Conservation (phyloP, 225 moss, liverwort and hornwort species). For the Lunularia cruciata region DNA sequence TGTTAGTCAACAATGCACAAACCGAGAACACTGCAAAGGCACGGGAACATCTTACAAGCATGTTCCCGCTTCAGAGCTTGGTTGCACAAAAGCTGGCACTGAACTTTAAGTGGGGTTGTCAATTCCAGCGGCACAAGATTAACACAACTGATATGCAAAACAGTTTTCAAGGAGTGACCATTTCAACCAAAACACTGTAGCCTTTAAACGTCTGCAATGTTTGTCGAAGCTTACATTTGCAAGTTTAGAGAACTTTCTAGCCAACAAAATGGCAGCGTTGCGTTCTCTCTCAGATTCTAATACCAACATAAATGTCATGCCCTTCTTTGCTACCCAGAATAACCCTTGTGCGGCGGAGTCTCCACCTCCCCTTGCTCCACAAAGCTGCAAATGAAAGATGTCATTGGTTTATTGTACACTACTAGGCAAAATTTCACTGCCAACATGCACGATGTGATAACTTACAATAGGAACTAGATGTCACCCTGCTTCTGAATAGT, state of each 20-base stretch:
- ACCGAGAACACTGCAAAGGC: background rate
- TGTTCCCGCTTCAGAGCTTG: background rate
- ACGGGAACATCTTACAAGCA: background rate
- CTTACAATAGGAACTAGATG: no score
- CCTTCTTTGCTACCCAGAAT: slow-evolving; percentile 84
- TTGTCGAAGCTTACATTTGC: slow-evolving; percentile 73
- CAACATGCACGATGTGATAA: no score
- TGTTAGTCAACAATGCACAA: background rate
- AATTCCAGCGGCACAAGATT: background rate
- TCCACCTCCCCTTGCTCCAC: slow-evolving; percentile 92
- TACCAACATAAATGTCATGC: slow-evolving; percentile 76
- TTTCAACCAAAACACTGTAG: background rate
- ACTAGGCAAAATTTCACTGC: no score
- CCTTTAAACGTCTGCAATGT: background rate
- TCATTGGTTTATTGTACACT: no score
- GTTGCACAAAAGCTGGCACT: background rate
- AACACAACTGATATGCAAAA: background rate
- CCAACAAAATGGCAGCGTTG: slow-evolving; percentile 86
- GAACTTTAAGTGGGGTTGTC: background rate
- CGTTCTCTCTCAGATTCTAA: slow-evolving; percentile 94
- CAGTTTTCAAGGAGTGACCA: background rate
- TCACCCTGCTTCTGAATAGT: no score
- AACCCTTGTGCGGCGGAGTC: slow-evolving; percentile 84
- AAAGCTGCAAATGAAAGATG: slow-evolving; percentile 72
- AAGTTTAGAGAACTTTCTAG: slow-evolving; percentile 78